Evolutionary conservation across 106 monocot genomes (phyloP), one percentile per base, ranked within the genome.

Genomic region (Allium sativum): DNA sequence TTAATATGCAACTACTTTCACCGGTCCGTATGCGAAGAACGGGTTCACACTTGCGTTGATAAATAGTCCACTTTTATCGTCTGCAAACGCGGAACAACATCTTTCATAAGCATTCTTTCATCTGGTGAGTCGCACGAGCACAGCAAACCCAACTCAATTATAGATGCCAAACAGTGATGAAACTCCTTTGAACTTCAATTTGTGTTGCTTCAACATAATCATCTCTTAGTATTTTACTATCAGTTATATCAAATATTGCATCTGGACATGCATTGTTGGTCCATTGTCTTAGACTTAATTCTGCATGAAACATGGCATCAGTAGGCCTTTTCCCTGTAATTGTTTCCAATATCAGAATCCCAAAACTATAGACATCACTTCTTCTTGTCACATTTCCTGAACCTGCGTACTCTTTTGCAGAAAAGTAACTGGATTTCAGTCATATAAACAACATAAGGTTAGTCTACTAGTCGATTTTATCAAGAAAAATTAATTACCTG

Each of bases 311-410:
- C 74, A 67, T 66, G 1, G 59, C 9, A 67, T 67, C 67, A 40
- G 60, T 61, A 11, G 74, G 74, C 43, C 31, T 67, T 53, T 54
- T 74, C 14, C 74, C 17, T 31, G 61, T 74, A 40, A 74, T 46
- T 12, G 46, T 54, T 46, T 74, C 74, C 12, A 74, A 44, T 53
- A 74, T 12, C 7, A 67, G 9, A 12, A 74, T 67, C 18, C 74
- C 74, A 42, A 67, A 74, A 19, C 74, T 74, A 52, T 74, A 74
- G 0, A 74, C 67, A 41, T 74, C 74, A 12, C 67, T 46, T 21
- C 42, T 61, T 17, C 46, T 53, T 67, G 67, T 61, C 8, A 61
- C 21, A 53, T n/a, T 53, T 44, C 74, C 59, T 3, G 16, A 17
- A 4, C 9, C 52, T 43, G 52, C 59, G n/a, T 67, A 67, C 42